Conservation (phyloP, 257 asterid species). For the Solanum sparsipilum region DNA sequence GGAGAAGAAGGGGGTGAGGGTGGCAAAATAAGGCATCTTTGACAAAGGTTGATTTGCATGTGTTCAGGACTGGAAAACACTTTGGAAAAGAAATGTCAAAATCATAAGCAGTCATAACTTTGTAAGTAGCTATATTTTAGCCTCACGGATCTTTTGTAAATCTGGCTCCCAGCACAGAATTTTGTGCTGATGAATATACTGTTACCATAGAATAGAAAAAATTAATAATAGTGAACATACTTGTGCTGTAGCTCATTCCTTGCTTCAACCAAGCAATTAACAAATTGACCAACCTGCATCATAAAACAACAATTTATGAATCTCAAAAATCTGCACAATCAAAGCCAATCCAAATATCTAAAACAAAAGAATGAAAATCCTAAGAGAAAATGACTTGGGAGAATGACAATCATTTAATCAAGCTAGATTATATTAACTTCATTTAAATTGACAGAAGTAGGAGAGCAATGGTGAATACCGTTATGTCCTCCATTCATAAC, state of each 20-base stretch:
- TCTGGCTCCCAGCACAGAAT: not conserved
- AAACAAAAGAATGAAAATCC: not conserved
- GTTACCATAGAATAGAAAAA: not conserved
- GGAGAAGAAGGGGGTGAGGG: not conserved
- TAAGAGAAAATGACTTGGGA: not conserved
- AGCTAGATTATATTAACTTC: not conserved
- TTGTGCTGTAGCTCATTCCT: slow-evolving; percentile 52
- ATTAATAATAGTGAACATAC: slow-evolving; percentile 17
- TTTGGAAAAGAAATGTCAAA: not conserved
- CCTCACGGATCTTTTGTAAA: not conserved
- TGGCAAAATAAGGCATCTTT: not conserved
- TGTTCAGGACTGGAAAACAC: not conserved
- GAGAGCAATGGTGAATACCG: not conserved
- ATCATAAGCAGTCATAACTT: not conserved
- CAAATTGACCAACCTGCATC: slow-evolving; percentile 66
- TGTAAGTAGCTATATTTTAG: not conserved
- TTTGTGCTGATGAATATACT: not conserved
- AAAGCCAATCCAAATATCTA: not conserved
- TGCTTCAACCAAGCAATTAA: slow-evolving; percentile 62
- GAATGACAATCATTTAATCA: not conserved
- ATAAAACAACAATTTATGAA: not conserved
- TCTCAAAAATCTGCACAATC: not conserved
- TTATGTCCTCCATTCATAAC: not conserved
- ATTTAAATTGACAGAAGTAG: not conserved
- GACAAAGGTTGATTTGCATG: not conserved